Evolutionary conservation across 768 basidiomycete genomes (phyloP), one percentile per base, ranked within the genome.

Genomic region (Stropharia rugosoannulata): DNA sequence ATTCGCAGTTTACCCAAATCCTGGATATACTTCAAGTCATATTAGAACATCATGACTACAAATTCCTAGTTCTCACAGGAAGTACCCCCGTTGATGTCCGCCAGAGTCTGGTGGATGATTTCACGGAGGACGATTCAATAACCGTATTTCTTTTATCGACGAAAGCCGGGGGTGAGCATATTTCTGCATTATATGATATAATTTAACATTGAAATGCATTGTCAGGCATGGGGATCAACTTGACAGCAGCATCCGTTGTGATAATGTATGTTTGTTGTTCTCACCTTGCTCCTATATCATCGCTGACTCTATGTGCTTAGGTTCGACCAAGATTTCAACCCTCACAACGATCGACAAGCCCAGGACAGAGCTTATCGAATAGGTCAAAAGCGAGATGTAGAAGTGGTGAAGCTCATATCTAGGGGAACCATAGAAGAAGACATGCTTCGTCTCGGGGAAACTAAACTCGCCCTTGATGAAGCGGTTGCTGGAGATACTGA

Each of bases 271-370:
- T 65, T 4, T 43, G 84, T 53, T 58, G 49, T 46, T 53, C 46
- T 32, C 13, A 13, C 45, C 12, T 27, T 10, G 12, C 45, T 15
- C 2, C 38, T 52, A 22, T 37, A 22, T 7, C n/a, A 39, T 49
- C 38, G 18, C 18, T 43, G 16, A 49, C 36, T 42, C 19, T 29
- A 6, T 40, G 22, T 19, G 15, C 39, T 27, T 56, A 90, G 89
- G 84, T 97, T 95, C 67, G 96, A 99, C 68, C 95, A 96, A 67
- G 96, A 98, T 69, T 99, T 98, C 73, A 98, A 98, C 68, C 92
- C 92, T 3, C 92, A 94, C 73, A 99, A 99, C 68, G 97, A 98
- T 72, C 85, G 90, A 58, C 97, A 99, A 73, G 97, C 97, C 0
- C 94, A 96, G 57, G 97, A 99, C 70, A 86, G 97, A 35, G 95